phyloP scores from a whole-genome alignment of 2,329 filamentous ascomycete genomes.

The Penicillium sp. region DNA sequence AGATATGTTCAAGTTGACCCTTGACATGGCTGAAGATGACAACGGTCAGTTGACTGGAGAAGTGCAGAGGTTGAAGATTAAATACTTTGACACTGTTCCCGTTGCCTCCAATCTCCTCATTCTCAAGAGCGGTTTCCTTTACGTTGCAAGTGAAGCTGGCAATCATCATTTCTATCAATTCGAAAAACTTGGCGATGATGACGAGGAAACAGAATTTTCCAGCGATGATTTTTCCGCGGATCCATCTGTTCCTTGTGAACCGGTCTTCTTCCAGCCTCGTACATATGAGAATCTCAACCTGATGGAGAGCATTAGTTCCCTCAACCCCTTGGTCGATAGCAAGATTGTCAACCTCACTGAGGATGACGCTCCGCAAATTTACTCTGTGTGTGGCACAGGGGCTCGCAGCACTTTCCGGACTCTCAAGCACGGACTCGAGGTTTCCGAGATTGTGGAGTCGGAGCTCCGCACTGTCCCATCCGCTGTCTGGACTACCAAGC shows the following conservation, averaged over 20 bases:
- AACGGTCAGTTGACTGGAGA: constrained; percentile 78
- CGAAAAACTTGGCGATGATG: constrained; percentile 93
- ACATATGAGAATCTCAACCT: constrained; percentile 79
- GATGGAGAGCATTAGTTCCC: constrained; percentile 81
- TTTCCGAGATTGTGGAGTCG: constrained; percentile 94
- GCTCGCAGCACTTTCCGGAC: constrained; percentile 89
- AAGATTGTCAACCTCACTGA: constrained; percentile 88
- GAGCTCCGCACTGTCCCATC: constrained; percentile 86
- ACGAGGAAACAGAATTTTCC: constrained; percentile 82
- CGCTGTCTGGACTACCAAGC: constrained; percentile 93
- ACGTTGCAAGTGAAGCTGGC: constrained; percentile 87
- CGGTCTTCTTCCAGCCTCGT: constrained; percentile 84
- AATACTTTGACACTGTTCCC: constrained; percentile 97
- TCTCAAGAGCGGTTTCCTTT: constrained; percentile 93
- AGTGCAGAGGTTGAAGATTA: constrained; percentile 83
- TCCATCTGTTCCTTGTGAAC: constrained; percentile 70
- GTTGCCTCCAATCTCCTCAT: constrained; percentile 87
- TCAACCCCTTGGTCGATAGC: constrained; percentile 90
- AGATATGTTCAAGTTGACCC: constrained; percentile 95
- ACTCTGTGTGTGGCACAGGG: constrained; percentile 85
- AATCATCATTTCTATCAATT: constrained; percentile 97
- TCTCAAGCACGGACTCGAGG: constrained; percentile 88
- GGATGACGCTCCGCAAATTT: constrained; percentile 96
- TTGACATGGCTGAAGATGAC: constrained; percentile 84
- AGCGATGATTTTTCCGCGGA: constrained; percentile 84